Base-by-base conservation (phyloP, 345 rosid species). In the Xanthoceras sorbifolium region DNA sequence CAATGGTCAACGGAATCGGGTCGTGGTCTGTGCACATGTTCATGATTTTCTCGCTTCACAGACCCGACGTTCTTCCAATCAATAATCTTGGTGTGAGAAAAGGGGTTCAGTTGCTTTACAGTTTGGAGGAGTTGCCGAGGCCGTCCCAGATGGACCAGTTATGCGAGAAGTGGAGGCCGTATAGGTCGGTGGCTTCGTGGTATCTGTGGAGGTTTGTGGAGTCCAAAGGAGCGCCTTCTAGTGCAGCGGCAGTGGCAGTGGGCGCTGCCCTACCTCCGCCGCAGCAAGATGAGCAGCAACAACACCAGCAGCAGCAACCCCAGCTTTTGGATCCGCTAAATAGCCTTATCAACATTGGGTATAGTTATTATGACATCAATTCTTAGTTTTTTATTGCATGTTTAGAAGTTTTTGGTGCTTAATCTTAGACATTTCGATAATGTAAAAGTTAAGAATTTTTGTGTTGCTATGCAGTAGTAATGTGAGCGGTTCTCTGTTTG, bases 11-110 rank as follows among this genome's bases (percentile, higher is more conserved):
- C 66, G 99, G 98, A 61, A 96, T 96, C 32, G 99, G 99, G 4
- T 92, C 99, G 5, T 96, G 99, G 98, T 96, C 98, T 2, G 99
- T 96, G 68, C 97, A 96, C 68, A 94, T 96, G 97, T 94, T 96
- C 72, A 94, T 94, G 99, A 96, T 96, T 9, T 90, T 91, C 79
- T 96, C 99, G 55, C 90, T 96, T 66, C 99, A 92, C 67, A 89
- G 98, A 82, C 99, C 97, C 0, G 99, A 96, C 77, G 99, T 96
- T 68, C 84, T 96, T 77, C 97, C 99, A 1, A 90, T 92, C 79
- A 94, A 92, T 32, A 98, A 96, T 76, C 93, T 94, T 0, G 94
- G 94, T 9, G 90, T 94, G 22, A 79, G 99, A 79, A 96, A 94
- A 79, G 98, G 98, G 36, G 95, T 96, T 79, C 99, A 94, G 82